Evolutionary conservation across 768 basidiomycete species (phyloP), one percentile per base, ranked within the genome.

Genomic region (Coprinopsis sp.): DNA sequence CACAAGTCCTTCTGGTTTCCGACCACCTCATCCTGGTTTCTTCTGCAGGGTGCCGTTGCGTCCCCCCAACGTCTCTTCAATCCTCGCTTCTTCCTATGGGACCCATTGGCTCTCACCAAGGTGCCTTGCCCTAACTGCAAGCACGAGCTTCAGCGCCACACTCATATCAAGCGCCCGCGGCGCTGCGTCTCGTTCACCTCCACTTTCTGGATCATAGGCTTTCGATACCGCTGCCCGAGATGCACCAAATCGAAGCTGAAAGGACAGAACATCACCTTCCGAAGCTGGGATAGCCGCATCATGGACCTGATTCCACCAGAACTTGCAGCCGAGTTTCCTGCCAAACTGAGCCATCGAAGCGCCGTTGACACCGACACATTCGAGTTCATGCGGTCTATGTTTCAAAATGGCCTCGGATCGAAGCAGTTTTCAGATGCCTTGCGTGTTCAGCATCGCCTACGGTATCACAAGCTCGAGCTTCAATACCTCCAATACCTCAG

Each of bases 191-290:
- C 58, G 37, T 3, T 59, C 6, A 46, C 54, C 7, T 28, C 24
- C 0, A 47, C 38, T 0, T 52, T 60, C 29, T 65, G 49, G 46
- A 51, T 65, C 0, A 53, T 64, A 6, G 58, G 61, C 0, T 60
- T 54, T 23, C 49, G 52, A 0, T 66, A 64, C 43, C 46, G 30
- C 2, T 63, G 60, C 40, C 41, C 33, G 0, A 13, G 22, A 1
- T 64, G 62, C 44, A 11, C 24, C 2, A 41, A 58, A 23, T 49
- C 54, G 16, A 41, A 25, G 12, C 27, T 51, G 13, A 44, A 30
- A 1, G 51, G 36, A 21, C 2, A 42, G 3, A 46, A 52, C 8
- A 42, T 55, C 5, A 64, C 55, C 0, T 64, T 62, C n/a, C n/a
- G n/a, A n/a, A n/a, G n/a, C n/a, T n/a, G n/a, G n/a, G n/a, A n/a